Conservation (phyloP, 2,329 filamentous ascomycete genomes). For the Pseudopyricularia javanii region DNA sequence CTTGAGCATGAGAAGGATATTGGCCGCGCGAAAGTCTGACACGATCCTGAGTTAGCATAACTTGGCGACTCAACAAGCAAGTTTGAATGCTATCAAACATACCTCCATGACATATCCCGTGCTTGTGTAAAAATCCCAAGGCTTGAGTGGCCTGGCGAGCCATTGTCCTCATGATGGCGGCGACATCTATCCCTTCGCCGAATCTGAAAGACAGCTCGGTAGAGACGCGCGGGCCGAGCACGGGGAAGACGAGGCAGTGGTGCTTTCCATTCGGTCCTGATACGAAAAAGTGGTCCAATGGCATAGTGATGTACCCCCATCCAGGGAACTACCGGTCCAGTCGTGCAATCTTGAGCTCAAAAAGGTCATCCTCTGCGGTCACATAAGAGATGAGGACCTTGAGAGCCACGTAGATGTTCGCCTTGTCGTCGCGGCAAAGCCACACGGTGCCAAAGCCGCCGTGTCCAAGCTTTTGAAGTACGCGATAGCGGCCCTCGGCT, state of each 20-base stretch:
- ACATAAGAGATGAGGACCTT: background rate
- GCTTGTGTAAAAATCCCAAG: background rate
- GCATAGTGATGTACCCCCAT: slow-evolving; percentile 5
- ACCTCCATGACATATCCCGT: background rate
- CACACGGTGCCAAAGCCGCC: slow-evolving; percentile 12
- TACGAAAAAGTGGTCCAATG: background rate
- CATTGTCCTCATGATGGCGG: background rate
- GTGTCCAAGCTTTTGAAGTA: slow-evolving; percentile 12
- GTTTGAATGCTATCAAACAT: background rate
- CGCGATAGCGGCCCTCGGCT: slow-evolving; percentile 7
- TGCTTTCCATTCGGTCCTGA: background rate
- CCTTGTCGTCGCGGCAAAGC: slow-evolving; percentile 9
- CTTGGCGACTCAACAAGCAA: background rate
- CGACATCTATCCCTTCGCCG: background rate
- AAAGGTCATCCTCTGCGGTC: background rate
- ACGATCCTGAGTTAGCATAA: background rate
- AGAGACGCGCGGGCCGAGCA: background rate
- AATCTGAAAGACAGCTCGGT: background rate
- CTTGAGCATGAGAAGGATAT: background rate
- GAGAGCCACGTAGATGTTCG: slow-evolving; percentile 1
- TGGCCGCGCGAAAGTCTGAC: background rate
- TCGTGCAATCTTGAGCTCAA: background rate
- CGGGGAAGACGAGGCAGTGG: background rate
- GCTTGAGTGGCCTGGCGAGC: background rate
- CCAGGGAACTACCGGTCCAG: slow-evolving; percentile 4